Percentiles rank a stretch among this genome's conserved stretches.
Evolutionary conservation across 2,329 filamentous ascomycete genomes (phyloP).

Genomic region (Colletotrichum magnum): DNA sequence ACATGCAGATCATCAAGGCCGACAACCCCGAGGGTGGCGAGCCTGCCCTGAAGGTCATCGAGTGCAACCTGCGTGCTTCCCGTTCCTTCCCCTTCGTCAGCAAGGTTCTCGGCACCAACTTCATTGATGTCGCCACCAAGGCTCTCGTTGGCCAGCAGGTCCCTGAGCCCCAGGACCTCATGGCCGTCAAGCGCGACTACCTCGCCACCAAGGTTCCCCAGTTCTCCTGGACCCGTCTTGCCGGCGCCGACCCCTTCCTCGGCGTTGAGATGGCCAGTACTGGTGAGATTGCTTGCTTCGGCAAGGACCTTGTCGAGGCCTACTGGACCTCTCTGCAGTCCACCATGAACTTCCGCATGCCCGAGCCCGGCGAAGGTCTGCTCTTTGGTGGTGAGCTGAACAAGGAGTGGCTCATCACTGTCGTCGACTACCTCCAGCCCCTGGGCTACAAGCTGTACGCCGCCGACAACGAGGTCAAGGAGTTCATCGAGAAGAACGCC

Average conservation of each 20-base stretch:
- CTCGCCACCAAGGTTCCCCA: conserved; percentile 98
- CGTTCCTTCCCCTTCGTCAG: conserved; percentile 98
- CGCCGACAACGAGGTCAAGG: conserved; percentile 84
- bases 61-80: conserved; percentile 97
- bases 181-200: conserved; percentile 91
- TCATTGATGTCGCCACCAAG: conserved; percentile 95
- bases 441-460: conserved; percentile 96
- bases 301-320: conserved; percentile 93
- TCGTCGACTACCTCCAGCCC: conserved; percentile 89
- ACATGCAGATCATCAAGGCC: conserved; percentile 99
- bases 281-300: conserved; percentile 99
- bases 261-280: conserved; percentile 98
- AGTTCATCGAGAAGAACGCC: conserved; percentile 80
- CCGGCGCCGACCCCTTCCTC: conserved; percentile 96
- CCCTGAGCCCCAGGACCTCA: conserved; percentile 87
- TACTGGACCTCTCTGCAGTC: conserved; percentile 98
- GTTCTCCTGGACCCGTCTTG: conserved; percentile 98
- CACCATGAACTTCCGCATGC: conserved; percentile 99
- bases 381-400: conserved; percentile 89
- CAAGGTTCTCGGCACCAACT: conserved; percentile 97
- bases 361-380: conserved; percentile 93
- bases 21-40: conserved; percentile 81
- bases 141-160: conserved; percentile 89
- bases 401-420: conserved; percentile 79
- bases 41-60: conserved; percentile 91